These are phyloP conservation scores for Erigeron canadensis DNA, from an alignment of 129 eudicot genomes.

Conservation along the genomic window DNA sequence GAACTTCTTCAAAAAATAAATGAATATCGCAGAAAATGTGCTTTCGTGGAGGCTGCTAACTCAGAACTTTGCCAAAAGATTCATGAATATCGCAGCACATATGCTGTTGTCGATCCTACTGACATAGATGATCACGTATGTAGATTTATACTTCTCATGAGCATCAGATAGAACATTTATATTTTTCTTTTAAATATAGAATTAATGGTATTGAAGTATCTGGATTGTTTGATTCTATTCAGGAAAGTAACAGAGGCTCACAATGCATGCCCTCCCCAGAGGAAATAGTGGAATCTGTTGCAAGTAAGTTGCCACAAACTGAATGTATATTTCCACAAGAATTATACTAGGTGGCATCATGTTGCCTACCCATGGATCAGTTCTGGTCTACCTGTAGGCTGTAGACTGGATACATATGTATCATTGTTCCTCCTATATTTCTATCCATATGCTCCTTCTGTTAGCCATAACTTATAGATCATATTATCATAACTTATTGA, in stretches of 20 bases:
- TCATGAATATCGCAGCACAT: constrained; percentile 48
- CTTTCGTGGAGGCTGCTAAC: constrained; percentile 35
- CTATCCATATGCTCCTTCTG: not conserved
- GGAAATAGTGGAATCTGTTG: constrained; percentile 17
- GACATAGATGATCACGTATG: constrained; percentile 54
- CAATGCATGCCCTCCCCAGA: constrained; percentile 19
- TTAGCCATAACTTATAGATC: constrained; percentile 3
- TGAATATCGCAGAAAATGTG: constrained; percentile 49
- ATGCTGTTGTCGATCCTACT: constrained; percentile 25
- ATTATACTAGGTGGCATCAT: constrained; percentile 10
- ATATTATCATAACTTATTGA: too few species aligned
- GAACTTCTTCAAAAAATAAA: constrained; percentile 20
- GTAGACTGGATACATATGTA: not conserved
- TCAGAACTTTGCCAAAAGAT: constrained; percentile 23
- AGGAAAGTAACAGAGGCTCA: constrained; percentile 42
- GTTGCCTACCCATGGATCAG: too few species aligned
- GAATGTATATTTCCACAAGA: not conserved
- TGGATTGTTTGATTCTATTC: constrained; percentile 19
- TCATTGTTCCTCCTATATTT: constrained; percentile 6
- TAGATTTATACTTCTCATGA: constrained; percentile 20
- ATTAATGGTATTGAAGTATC: constrained; percentile 1
- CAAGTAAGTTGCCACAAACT: constrained; percentile 28
- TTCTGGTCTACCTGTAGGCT: not conserved
- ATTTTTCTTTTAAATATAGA: constrained; percentile 7
- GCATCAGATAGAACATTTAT: not conserved